Conservation (phyloP, 2,329 filamentous ascomycete species). For the Penicillium digitatum region DNA sequence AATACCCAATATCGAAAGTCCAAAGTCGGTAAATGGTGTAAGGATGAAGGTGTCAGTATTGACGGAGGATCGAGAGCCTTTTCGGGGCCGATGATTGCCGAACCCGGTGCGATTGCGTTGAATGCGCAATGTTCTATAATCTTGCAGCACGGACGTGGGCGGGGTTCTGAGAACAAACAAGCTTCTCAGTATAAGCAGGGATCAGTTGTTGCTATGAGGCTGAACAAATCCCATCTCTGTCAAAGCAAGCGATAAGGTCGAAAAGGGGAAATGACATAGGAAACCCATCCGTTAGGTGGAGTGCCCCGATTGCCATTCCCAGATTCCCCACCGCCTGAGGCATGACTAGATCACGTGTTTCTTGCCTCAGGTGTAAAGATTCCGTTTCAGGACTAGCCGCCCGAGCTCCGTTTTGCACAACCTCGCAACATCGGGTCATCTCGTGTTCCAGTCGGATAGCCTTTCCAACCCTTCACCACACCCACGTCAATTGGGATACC, state of each 20-base stretch:
- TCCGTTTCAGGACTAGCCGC: slow-evolving; percentile 29
- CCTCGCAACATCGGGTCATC: slow-evolving; percentile 38
- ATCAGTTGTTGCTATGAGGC: slow-evolving; percentile 20
- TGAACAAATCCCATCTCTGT: slow-evolving; percentile 25
- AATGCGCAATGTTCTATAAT: slow-evolving; percentile 27
- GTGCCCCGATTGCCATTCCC: slow-evolving; percentile 16
- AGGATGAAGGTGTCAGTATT: background rate
- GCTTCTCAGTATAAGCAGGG: slow-evolving; percentile 27
- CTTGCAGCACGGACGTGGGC: slow-evolving; percentile 30
- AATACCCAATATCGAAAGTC: background rate
- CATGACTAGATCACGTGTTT: slow-evolving; percentile 25
- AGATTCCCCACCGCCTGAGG: slow-evolving; percentile 23
- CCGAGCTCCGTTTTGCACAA: slow-evolving; percentile 41
- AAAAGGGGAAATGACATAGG: slow-evolving; percentile 15
- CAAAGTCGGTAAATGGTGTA: background rate
- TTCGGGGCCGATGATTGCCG: slow-evolving; percentile 27
- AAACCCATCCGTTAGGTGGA: slow-evolving; percentile 28
- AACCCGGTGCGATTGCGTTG: slow-evolving; percentile 17
- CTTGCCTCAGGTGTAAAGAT: slow-evolving; percentile 20
- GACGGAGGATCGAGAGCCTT: slow-evolving; percentile 7
- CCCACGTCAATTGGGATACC: slow-evolving; percentile 32
- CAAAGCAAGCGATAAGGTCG: slow-evolving; percentile 8
- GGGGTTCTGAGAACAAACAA: slow-evolving; percentile 24
- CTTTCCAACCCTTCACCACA: slow-evolving; percentile 30
- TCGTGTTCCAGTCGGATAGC: slow-evolving; percentile 34